A percentile compares a stretch with the other conserved stretches of the same genome.
Conservation (phyloP, 106 monocot genomes). For the Dendrobium nobile region DNA sequence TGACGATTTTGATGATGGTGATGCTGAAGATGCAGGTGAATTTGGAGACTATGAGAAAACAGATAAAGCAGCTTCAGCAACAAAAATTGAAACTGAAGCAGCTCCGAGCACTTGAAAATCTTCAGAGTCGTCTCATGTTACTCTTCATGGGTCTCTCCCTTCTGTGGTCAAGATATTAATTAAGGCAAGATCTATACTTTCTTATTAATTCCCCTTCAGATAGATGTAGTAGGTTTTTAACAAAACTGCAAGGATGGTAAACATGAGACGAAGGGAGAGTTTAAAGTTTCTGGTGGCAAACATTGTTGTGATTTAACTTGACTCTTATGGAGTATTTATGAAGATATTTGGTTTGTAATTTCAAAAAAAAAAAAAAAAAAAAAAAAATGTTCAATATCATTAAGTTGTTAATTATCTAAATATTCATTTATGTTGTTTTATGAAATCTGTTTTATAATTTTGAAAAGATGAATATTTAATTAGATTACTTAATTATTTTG, state of each 20-base stretch:
- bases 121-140: slow-evolving; percentile 26
- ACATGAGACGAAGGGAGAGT: too few species aligned
- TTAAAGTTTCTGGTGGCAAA: not conserved
- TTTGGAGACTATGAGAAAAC: slow-evolving; percentile 15
- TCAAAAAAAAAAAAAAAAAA: too few species aligned
- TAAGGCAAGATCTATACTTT: not conserved
- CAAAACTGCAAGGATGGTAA: not conserved
- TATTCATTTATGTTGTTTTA: too few species aligned
- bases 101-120: slow-evolving; percentile 27
- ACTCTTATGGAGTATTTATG: not conserved
- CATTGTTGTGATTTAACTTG: not conserved
- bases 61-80: slow-evolving; percentile 19
- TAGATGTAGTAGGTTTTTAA: not conserved
- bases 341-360: not conserved
- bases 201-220: not conserved
- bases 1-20: slow-evolving; percentile 54
- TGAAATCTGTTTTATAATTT: too few species aligned
- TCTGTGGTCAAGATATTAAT: not conserved
- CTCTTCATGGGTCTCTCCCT: slow-evolving; percentile 10
- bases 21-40: slow-evolving; percentile 23
- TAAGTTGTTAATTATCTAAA: too few species aligned
- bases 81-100: slow-evolving; percentile 14
- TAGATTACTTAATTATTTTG: too few species aligned
- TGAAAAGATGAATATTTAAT: too few species aligned
- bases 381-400: too few species aligned